Percentiles rank a stretch among this genome's conserved stretches.
phyloP scores from a whole-genome alignment of 768 basidiomycete genomes.

The Kwoniella pini region DNA sequence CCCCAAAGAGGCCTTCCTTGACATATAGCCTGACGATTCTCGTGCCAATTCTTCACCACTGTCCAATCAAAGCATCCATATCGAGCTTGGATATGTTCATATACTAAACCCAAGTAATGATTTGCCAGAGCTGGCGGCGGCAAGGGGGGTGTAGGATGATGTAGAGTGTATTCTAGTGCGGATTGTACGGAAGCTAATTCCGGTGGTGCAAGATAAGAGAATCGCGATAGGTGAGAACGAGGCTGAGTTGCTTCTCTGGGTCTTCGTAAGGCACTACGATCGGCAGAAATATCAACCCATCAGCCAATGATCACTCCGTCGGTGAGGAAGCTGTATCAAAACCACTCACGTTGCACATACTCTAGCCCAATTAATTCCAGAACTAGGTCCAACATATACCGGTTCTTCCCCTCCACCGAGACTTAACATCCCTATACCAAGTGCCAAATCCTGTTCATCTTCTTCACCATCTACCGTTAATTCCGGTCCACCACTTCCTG shows the following conservation, averaged over 20 bases:
- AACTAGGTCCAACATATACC: conserved; percentile 41
- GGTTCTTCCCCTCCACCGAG: conserved; percentile 36
- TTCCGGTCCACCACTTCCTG: conserved; percentile 5
- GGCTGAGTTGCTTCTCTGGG: conserved; percentile 21
- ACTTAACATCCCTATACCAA: conserved; percentile 36
- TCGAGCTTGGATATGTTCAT: conserved; percentile 30
- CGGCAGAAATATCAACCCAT: not conserved
- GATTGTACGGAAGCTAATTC: conserved; percentile 33
- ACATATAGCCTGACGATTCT: conserved; percentile 35
- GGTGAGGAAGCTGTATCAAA: too few species aligned
- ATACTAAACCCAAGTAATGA: conserved; percentile 31
- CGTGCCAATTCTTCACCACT: conserved; percentile 26
- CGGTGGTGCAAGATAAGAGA: conserved; percentile 37
- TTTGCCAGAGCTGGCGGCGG: conserved; percentile 28
- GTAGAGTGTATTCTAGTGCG: conserved; percentile 31
- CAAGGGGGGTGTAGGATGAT: conserved; percentile 36
- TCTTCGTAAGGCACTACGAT: conserved; percentile 33
- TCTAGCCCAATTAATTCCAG: conserved; percentile 44
- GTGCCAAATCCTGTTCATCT: conserved; percentile 35
- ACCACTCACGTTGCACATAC: conserved; percentile 43
- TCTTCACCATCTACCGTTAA: conserved; percentile 15
- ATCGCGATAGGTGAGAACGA: conserved; percentile 27
- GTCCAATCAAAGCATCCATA: conserved; percentile 32
- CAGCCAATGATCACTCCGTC: too few species aligned
- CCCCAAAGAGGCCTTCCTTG: conserved; percentile 35